phyloP scores from a whole-genome alignment of 495 filamentous ascomycete species.

The Aspergillus nanangensis region DNA sequence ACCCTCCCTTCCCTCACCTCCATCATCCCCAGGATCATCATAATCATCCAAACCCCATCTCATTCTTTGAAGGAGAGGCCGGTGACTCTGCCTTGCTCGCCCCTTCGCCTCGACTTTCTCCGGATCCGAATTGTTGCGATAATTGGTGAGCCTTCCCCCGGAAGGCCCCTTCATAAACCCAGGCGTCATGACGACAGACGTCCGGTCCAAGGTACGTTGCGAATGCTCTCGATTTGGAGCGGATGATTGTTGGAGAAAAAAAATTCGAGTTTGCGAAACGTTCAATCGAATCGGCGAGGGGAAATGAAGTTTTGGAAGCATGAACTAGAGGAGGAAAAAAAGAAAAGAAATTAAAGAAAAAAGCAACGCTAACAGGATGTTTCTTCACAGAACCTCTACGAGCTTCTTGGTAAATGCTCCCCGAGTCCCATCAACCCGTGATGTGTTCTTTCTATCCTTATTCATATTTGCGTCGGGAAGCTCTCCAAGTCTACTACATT shows the following conservation, averaged over 20 bases:
- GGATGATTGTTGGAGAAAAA: too few species aligned
- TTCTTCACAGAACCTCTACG: slow-evolving; percentile 65
- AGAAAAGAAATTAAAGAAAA: not conserved
- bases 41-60: slow-evolving; percentile 17
- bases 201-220: slow-evolving; percentile 50
- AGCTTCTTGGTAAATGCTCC: slow-evolving; percentile 73
- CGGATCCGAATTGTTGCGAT: slow-evolving; percentile 33
- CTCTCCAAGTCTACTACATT: slow-evolving; percentile 12
- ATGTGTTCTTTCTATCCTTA: slow-evolving; percentile 6
- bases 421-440: slow-evolving; percentile 25
- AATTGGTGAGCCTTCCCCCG: slow-evolving; percentile 44
- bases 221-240: too few species aligned
- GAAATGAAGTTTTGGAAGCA: not conserved
- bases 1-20: slow-evolving; percentile 7
- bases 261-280: too few species aligned
- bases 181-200: slow-evolving; percentile 50
- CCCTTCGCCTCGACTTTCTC: slow-evolving; percentile 15
- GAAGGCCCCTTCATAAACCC: slow-evolving; percentile 42
- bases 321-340: not conserved
- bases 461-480: slow-evolving; percentile 1
- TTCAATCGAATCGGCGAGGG: too few species aligned
- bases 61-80: slow-evolving; percentile 28
- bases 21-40: slow-evolving; percentile 7
- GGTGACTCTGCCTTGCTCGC: slow-evolving; percentile 20
- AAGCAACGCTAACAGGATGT: slow-evolving; percentile 20